phyloP scores from a whole-genome alignment of 2,329 filamentous ascomycete species.

The Ophiostoma ulmi region DNA sequence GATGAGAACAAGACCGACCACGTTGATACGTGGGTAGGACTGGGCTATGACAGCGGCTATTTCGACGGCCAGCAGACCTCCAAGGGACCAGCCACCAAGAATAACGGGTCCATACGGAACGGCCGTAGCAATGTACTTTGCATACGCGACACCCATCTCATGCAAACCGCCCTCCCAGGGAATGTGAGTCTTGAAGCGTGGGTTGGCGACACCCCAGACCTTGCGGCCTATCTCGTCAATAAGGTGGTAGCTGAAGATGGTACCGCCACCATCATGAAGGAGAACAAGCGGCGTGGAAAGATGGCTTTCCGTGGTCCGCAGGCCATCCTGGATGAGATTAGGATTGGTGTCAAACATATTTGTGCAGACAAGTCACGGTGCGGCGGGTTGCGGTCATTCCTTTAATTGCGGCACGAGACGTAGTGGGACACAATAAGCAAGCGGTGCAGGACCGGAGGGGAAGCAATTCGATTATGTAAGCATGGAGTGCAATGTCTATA shows the following conservation, averaged over 20 bases:
- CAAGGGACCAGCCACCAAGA: constrained; percentile 53
- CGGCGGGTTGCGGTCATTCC: not conserved
- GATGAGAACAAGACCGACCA: constrained; percentile 50
- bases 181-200: constrained; percentile 44
- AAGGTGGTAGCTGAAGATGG: constrained; percentile 53
- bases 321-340: constrained; percentile 27
- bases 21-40: constrained; percentile 32
- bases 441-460: not conserved
- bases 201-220: constrained; percentile 53
- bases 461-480: not conserved
- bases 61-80: constrained; percentile 49
- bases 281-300: constrained; percentile 47
- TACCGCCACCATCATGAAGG: constrained; percentile 58
- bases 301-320: constrained; percentile 13
- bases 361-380: not conserved
- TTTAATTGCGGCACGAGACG: not conserved
- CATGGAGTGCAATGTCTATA: not conserved
- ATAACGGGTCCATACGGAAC: constrained; percentile 41
- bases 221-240: constrained; percentile 45
- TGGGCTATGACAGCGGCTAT: constrained; percentile 42
- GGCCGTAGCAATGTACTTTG: constrained; percentile 40
- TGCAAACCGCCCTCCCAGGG: constrained; percentile 48
- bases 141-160: constrained; percentile 51
- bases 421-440: not conserved
- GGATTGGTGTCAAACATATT: constrained; percentile 29